Percentiles rank a stretch among this genome's conserved stretches.
Conservation (phyloP, 2,329 filamentous ascomycete genomes). For the Aureobasidium lini region DNA sequence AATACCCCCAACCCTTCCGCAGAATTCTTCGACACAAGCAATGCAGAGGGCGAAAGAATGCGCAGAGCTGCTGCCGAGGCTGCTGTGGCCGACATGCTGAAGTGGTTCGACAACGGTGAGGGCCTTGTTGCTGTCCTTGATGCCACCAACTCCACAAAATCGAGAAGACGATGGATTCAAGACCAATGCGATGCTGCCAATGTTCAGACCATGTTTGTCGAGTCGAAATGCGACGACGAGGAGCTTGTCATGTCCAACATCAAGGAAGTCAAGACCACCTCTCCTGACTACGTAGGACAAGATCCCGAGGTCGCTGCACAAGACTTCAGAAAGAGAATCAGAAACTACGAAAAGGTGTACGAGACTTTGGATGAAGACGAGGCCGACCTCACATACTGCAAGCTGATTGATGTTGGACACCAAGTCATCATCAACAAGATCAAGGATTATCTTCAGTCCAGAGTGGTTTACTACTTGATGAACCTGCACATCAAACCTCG, state of each 20-base stretch:
- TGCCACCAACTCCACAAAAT: slow-evolving; percentile 92
- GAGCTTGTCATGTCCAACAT: slow-evolving; percentile 98
- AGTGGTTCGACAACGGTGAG: slow-evolving; percentile 71
- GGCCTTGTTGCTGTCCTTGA: slow-evolving; percentile 91
- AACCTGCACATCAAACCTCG: slow-evolving; percentile 95
- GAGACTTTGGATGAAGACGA: slow-evolving; percentile 88
- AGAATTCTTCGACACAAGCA: slow-evolving; percentile 90
- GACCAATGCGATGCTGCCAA: slow-evolving; percentile 67
- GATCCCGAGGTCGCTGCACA: slow-evolving; percentile 85
- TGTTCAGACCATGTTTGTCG: slow-evolving; percentile 89
- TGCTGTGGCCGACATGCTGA: slow-evolving; percentile 86
- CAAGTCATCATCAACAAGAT: slow-evolving; percentile 98
- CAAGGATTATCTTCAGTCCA: slow-evolving; percentile 90
- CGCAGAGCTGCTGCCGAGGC: slow-evolving; percentile 84
- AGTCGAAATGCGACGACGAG: slow-evolving; percentile 94
- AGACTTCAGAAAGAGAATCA: slow-evolving; percentile 90
- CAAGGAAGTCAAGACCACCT: slow-evolving; percentile 92
- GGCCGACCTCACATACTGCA: slow-evolving; percentile 83
- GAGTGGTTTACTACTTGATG: slow-evolving; percentile 97
- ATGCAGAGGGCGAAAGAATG: slow-evolving; percentile 82
- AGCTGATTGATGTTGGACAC: slow-evolving; percentile 92
- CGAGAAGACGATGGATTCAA: slow-evolving; percentile 82
- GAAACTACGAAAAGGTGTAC: slow-evolving; percentile 96
- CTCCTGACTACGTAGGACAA: slow-evolving; percentile 87
- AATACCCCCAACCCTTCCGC: slow-evolving; percentile 85